Percentiles rank a stretch among this genome's conserved stretches.
phyloP scores from a whole-genome alignment of 345 rosid species.

The Raphanus raphanistrum region DNA sequence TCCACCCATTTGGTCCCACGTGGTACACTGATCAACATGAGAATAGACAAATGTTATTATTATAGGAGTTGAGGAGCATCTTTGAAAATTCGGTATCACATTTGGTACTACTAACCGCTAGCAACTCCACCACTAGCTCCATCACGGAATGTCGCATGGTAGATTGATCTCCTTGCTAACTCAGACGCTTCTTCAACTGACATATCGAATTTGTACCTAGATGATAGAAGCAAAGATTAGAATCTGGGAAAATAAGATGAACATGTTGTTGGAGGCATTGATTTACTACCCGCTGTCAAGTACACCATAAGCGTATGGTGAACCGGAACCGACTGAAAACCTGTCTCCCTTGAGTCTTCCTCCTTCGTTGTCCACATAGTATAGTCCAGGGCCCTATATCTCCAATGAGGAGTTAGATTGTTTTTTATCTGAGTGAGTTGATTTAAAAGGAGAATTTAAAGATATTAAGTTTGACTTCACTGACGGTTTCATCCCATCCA shows the following conservation, averaged over 20 bases:
- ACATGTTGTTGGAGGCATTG: background rate
- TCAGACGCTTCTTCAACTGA: constrained; percentile 91
- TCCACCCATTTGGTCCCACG: constrained; percentile 96
- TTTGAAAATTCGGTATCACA: constrained; percentile 1
- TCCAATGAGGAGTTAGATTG: background rate
- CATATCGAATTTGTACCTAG: constrained; percentile 80
- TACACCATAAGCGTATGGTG: constrained; percentile 98
- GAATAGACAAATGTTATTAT: constrained; percentile 7
- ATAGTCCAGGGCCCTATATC: constrained; percentile 91
- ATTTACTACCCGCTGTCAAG: constrained; percentile 84
- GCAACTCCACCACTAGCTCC: constrained; percentile 99
- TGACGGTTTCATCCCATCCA: constrained; percentile 99
- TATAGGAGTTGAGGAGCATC: background rate
- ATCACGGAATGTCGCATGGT: constrained; percentile 98
- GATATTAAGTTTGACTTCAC: constrained; percentile 18
- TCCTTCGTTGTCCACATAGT: constrained; percentile 98
- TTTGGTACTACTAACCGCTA: constrained; percentile 59
- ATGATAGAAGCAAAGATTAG: background rate
- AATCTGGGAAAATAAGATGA: background rate
- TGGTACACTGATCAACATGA: constrained; percentile 67
- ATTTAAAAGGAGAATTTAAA: background rate
- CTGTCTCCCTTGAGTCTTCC: constrained; percentile 93
- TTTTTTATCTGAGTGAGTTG: background rate
- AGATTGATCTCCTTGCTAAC: constrained; percentile 92
- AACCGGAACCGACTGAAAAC: constrained; percentile 99